Base-by-base conservation (phyloP, 148 eudicot genomes). In the Drosera capensis region DNA sequence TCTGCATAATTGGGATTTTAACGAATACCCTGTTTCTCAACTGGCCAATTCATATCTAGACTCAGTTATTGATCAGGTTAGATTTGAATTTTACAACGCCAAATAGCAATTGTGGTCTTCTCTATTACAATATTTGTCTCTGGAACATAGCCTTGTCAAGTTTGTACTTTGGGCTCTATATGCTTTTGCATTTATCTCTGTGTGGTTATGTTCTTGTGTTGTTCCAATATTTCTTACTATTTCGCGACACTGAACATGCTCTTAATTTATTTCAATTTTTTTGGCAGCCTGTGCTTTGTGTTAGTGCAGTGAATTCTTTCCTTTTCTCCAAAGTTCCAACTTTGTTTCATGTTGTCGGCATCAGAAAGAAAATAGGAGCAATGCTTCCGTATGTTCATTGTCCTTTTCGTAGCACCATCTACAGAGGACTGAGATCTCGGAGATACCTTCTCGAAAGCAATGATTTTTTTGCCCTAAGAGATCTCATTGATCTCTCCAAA, bases 241-340 rank as follows among this genome's bases (percentile, higher is more conserved):
- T 34, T 11, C 38, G 11, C 3, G 0, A 15, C 14, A 4, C n/a
- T 2, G 6, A 11, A 34, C 13, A 34, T 34, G 38, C n/a, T 5
- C 38, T 11, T 34, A 34, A 34, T 26, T 42, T 62, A 23, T 14
- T 20, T 54, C 40, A 19, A n/a, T n/a, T 55, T 39, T 22, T 59
- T 36, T 71, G 57, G 65, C 97, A 90, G 97, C 97, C 97, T 49
- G 84, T 90, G 97, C 87, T 90, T 23, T 90, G 97, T 72, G 95
- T 90, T 45, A 78, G 79, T 58, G 97, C 97, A 3, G 84, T 78
- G 39, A 90, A 90, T 58, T 95, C 97, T 13, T 67, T 71, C 46
- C 78, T 90, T 20, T 70, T 80, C 67, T 67, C 95, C 5, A 78
- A 76, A 63, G 95, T 90, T 22, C 86, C 92, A 5, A 64, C 86